phyloP scores from a whole-genome alignment of 106 monocot species.

The Phalaenopsis equestris region DNA sequence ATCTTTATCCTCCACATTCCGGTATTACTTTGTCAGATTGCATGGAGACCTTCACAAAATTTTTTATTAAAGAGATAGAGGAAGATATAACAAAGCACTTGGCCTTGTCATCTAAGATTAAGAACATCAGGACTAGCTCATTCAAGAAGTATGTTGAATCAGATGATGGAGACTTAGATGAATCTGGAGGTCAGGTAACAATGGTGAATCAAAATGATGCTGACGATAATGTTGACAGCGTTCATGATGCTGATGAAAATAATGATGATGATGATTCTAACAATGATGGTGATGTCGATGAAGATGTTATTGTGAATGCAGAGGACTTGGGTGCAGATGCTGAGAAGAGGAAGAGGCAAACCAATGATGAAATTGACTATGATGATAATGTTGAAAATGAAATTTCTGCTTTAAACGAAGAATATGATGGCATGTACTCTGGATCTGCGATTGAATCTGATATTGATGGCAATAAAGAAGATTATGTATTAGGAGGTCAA shows the following conservation, averaged over 20 bases:
- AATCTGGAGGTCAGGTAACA: slow-evolving; percentile 8
- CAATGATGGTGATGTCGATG: slow-evolving; percentile 25
- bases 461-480: slow-evolving; percentile 33
- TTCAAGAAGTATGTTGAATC: slow-evolving; percentile 11
- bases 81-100: slow-evolving; percentile 63
- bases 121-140: slow-evolving; percentile 24
- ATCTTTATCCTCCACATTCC: slow-evolving; percentile 49
- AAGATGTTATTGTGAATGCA: slow-evolving; percentile 1
- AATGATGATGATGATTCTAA: slow-evolving; percentile 36
- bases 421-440: slow-evolving; percentile 30
- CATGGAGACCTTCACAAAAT: slow-evolving; percentile 13
- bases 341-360: slow-evolving; percentile 67
- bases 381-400: slow-evolving; percentile 67
- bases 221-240: slow-evolving; percentile 7
- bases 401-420: slow-evolving; percentile 12
- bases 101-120: slow-evolving; percentile 44
- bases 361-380: slow-evolving; percentile 86
- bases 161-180: slow-evolving; percentile 19
- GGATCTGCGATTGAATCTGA: slow-evolving; percentile 53
- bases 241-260: slow-evolving; percentile 12
- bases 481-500: slow-evolving; percentile 22
- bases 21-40: slow-evolving; percentile 40
- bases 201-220: slow-evolving; percentile 3
- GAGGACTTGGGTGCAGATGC: slow-evolving; percentile 75
- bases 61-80: slow-evolving; percentile 62